Percentiles rank a stretch among this genome's conserved stretches.
Conservation (phyloP, 257 asterid genomes). For the Osmanthus fragrans region DNA sequence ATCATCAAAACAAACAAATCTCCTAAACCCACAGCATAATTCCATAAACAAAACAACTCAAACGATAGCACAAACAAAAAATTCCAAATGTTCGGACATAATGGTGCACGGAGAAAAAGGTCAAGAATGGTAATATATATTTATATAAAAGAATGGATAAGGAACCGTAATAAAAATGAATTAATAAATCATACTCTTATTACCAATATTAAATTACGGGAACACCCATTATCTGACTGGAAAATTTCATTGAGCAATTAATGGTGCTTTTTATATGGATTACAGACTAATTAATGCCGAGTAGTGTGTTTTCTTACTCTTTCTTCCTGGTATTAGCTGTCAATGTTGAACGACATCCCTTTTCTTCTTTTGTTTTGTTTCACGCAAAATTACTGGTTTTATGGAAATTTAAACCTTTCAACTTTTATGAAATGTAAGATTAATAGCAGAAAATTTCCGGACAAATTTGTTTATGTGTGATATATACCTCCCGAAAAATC, state of each 20-base stretch:
- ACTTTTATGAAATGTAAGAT: too few species aligned
- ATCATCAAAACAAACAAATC: background rate
- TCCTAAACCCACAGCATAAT: conserved; percentile 20
- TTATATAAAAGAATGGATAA: background rate
- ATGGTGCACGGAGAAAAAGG: background rate
- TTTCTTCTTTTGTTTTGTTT: too few species aligned
- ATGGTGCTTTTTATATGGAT: background rate
- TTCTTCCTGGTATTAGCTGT: background rate
- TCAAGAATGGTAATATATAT: background rate
- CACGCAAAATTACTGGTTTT: too few species aligned
- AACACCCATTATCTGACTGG: background rate
- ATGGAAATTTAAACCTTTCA: too few species aligned
- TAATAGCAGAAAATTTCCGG: too few species aligned
- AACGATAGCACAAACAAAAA: background rate
- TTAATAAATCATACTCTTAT: background rate
- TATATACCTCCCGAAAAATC: too few species aligned
- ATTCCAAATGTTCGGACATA: background rate
- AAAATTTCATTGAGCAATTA: background rate
- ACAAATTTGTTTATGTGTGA: too few species aligned
- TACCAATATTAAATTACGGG: background rate
- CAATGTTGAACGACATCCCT: background rate
- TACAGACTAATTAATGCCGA: background rate
- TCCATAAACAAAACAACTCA: background rate
- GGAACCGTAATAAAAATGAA: background rate
- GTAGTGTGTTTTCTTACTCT: background rate